Conservation (phyloP, 495 filamentous ascomycete genomes). For the Neurospora tetraspora region DNA sequence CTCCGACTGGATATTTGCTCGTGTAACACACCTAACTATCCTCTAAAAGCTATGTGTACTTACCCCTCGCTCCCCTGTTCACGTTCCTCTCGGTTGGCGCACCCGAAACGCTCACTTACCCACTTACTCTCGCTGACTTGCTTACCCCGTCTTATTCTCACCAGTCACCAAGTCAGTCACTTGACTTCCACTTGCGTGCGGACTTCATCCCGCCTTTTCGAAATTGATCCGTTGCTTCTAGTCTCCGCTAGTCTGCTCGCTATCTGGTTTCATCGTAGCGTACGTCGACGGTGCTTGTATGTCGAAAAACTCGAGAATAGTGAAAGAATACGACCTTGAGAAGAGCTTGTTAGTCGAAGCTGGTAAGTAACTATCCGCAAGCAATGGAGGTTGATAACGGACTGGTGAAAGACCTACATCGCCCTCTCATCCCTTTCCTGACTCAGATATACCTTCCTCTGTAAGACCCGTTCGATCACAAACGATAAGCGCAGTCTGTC, state of each 20-base stretch:
- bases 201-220: too few species aligned
- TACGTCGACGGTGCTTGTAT: neutral
- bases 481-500: too few species aligned
- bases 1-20: neutral
- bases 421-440: neutral
- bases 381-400: neutral
- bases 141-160: neutral
- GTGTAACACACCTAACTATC: neutral
- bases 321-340: neutral
- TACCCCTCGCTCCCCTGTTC: neutral
- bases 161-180: neutral
- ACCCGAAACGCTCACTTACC: neutral
- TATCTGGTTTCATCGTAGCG: neutral
- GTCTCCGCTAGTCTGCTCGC: neutral
- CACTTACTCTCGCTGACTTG: neutral
- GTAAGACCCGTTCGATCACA: too few species aligned
- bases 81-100: neutral
- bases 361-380: neutral
- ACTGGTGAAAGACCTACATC: neutral
- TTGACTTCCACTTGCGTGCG: neutral
- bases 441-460: too few species aligned
- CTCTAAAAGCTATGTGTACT: neutral
- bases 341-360: neutral
- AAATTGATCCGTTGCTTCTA: too few species aligned
- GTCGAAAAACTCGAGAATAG: neutral